Evolutionary conservation across 345 rosid species (phyloP).

Genomic region (Citrus cavaleriei): DNA sequence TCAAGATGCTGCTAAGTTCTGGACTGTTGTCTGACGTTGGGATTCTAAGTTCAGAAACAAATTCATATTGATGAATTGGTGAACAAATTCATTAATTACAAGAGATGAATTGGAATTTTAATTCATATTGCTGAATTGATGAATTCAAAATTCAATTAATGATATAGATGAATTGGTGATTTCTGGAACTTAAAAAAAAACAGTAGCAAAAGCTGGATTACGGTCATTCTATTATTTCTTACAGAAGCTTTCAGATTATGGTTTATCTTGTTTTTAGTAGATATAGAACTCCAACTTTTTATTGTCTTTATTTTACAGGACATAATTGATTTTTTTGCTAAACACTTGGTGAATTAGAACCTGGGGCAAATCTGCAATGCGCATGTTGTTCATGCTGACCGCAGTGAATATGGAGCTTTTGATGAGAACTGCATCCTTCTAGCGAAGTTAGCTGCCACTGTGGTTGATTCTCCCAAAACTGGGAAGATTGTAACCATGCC

Average conservation of each 20-base stretch:
- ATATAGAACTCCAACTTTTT: slow-evolving; percentile 2
- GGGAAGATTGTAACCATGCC: slow-evolving; percentile 79
- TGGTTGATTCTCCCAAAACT: slow-evolving; percentile 92
- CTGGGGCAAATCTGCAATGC: slow-evolving; percentile 77
- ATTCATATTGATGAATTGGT: background rate
- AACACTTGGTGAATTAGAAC: slow-evolving; percentile 61
- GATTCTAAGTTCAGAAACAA: background rate
- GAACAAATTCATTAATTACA: background rate
- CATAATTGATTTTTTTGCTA: slow-evolving; percentile 65
- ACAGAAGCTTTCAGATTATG: background rate
- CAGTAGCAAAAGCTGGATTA: background rate
- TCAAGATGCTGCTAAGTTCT: background rate
- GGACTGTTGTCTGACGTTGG: background rate
- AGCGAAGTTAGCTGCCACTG: slow-evolving; percentile 80
- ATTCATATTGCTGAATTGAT: too few relatives aligned
- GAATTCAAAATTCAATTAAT: too few relatives aligned
- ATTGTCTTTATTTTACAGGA: slow-evolving; percentile 44
- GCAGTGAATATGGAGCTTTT: slow-evolving; percentile 61
- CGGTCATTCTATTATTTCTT: background rate
- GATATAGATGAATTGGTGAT: background rate
- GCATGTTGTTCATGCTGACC: slow-evolving; percentile 84
- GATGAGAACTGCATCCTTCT: slow-evolving; percentile 62
- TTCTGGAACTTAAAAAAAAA: background rate
- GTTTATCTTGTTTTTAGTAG: background rate
- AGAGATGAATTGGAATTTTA: too few relatives aligned